phyloP scores from a whole-genome alignment of 352 stramenopile species.

The Elongisporangium prolatum region DNA sequence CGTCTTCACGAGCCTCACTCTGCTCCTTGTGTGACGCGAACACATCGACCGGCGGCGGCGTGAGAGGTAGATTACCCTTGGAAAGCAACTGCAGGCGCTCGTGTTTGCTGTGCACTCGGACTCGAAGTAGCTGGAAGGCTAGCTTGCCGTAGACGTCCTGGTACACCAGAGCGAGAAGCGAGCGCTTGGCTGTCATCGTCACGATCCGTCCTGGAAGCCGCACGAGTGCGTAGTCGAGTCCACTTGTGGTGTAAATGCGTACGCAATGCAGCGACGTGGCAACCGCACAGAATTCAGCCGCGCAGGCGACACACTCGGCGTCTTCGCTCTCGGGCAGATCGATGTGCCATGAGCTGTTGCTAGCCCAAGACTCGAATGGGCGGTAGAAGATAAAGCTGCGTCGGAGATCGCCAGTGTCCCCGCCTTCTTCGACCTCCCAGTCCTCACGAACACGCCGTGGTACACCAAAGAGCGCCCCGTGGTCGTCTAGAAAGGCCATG shows the following conservation, averaged over 20 bases:
- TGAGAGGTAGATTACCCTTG: constrained; percentile 51
- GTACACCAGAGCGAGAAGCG: constrained; percentile 65
- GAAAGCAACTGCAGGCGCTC: constrained; percentile 45
- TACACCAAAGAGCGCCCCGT: constrained; percentile 72
- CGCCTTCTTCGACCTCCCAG: constrained; percentile 35
- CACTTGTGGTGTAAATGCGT: constrained; percentile 69
- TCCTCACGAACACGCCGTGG: constrained; percentile 55
- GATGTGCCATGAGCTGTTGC: constrained; percentile 76
- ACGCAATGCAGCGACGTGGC: constrained; percentile 66
- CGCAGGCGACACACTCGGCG: constrained; percentile 58
- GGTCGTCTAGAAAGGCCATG: constrained; percentile 65
- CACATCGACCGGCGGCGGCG: constrained; percentile 49
- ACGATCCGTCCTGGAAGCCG: constrained; percentile 63
- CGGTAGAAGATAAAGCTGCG: constrained; percentile 79
- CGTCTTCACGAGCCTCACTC: constrained; percentile 30
- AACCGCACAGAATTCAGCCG: constrained; percentile 67
- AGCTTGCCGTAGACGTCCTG: constrained; percentile 41
- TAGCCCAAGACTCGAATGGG: constrained; percentile 79
- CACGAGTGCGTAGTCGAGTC: constrained; percentile 55
- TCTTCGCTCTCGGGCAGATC: constrained; percentile 65
- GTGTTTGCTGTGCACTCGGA: constrained; percentile 26
- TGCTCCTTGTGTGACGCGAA: constrained; percentile 74
- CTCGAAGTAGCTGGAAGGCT: constrained; percentile 49
- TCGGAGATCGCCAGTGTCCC: constrained; percentile 44
- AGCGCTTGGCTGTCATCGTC: constrained; percentile 58